These are phyloP conservation scores for Ogataea pignaliae DNA, from an alignment of 805 yeast species.

Conservation along the genomic window DNA sequence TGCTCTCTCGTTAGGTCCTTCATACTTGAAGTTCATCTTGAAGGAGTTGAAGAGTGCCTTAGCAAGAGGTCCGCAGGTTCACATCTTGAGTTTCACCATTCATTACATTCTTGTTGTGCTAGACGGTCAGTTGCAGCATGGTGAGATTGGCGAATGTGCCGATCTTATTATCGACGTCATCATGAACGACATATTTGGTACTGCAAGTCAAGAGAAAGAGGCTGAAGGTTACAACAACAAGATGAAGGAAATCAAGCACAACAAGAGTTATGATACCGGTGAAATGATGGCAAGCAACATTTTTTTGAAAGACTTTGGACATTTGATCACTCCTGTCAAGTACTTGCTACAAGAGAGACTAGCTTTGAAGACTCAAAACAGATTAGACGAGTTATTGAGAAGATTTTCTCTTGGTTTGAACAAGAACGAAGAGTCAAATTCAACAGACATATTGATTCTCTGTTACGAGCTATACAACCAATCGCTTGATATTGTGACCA, in stretches of 20 bases:
- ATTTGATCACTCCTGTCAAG: slow-evolving; percentile 65
- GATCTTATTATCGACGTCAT: slow-evolving; percentile 59
- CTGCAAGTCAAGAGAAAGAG: slow-evolving; percentile 90
- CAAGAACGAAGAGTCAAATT: slow-evolving; percentile 56
- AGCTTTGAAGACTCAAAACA: slow-evolving; percentile 62
- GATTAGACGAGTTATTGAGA: slow-evolving; percentile 72
- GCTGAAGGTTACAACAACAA: slow-evolving; percentile 84
- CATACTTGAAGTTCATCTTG: slow-evolving; percentile 68
- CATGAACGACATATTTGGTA: slow-evolving; percentile 92
- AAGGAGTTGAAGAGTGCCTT: slow-evolving; percentile 76
- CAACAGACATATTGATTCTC: slow-evolving; percentile 56
- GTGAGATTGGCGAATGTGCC: slow-evolving; percentile 69
- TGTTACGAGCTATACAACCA: slow-evolving; percentile 70
- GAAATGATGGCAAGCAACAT: slow-evolving; percentile 70
- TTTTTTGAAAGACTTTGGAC: slow-evolving; percentile 49
- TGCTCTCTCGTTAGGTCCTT: slow-evolving; percentile 61
- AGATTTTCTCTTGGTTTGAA: slow-evolving; percentile 76
- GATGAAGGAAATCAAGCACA: slow-evolving; percentile 86
- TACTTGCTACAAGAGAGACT: slow-evolving; percentile 59
- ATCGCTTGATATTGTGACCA: slow-evolving; percentile 33
- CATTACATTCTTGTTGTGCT: slow-evolving; percentile 65
- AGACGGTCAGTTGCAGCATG: slow-evolving; percentile 41
- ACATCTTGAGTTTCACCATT: slow-evolving; percentile 83
- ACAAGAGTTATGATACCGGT: slow-evolving; percentile 83
- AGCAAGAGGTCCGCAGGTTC: slow-evolving; percentile 87